Conservation (phyloP, 148 eudicot species). For the Mesembryanthemum crystallinum region DNA sequence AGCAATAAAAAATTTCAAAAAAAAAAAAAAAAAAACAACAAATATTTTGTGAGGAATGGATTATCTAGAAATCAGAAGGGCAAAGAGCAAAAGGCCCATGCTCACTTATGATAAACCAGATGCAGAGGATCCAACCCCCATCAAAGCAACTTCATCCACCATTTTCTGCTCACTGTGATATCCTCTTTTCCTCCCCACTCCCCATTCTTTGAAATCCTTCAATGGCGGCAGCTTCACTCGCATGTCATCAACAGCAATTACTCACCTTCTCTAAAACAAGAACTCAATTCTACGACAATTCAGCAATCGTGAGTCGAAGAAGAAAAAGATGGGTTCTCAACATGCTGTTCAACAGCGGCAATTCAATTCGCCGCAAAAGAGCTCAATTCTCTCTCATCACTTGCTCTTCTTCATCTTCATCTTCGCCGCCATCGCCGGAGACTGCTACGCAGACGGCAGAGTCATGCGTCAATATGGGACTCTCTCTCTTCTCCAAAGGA, state of each 20-base stretch:
- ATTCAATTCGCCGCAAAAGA: slow-evolving; percentile 22
- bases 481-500: slow-evolving; percentile 85
- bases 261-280: slow-evolving; percentile 20
- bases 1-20: no score
- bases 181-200: neutral
- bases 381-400: slow-evolving; percentile 28
- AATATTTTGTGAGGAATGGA: no score
- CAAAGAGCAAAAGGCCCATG: no score
- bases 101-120: no score
- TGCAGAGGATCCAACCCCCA: neutral
- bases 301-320: slow-evolving; percentile 13
- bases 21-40: no score
- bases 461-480: slow-evolving; percentile 79
- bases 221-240: slow-evolving; percentile 46
- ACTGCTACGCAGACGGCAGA: slow-evolving; percentile 55
- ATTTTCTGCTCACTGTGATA: neutral
- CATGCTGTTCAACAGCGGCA: slow-evolving; percentile 8
- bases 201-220: neutral
- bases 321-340: slow-evolving; percentile 24
- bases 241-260: slow-evolving; percentile 35
- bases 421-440: slow-evolving; percentile 44
- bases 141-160: neutral
- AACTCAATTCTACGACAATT: neutral
- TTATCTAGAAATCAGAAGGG: no score
- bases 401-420: slow-evolving; percentile 50